Evolutionary conservation across 164 flowering plant genomes (phyloP).

Genomic region (Buxus sempervirens): DNA sequence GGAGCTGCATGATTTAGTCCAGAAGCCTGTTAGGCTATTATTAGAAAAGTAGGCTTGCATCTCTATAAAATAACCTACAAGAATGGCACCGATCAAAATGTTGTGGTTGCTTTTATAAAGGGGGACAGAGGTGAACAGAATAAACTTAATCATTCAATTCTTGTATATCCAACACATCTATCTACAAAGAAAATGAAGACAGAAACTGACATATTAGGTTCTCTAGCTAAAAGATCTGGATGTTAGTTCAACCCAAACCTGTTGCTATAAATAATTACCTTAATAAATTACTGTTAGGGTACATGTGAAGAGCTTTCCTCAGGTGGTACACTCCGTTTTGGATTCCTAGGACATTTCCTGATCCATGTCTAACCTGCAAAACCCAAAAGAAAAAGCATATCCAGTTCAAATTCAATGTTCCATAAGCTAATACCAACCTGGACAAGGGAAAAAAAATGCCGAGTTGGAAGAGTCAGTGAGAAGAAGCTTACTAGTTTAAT

Average conservation of each 20-base stretch:
- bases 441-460: not conserved
- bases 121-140: too few relatives aligned
- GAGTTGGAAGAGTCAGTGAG: not conserved
- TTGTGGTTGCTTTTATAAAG: too few relatives aligned
- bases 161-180: too few relatives aligned
- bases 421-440: not conserved
- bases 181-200: too few relatives aligned
- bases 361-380: slow-evolving; percentile 57
- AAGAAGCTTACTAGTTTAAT: slow-evolving; percentile 58
- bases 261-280: slow-evolving; percentile 40
- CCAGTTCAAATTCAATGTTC: not conserved
- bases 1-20: not conserved
- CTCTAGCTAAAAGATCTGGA: too few relatives aligned
- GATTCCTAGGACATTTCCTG: slow-evolving; percentile 39
- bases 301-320: slow-evolving; percentile 71
- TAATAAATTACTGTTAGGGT: slow-evolving; percentile 59
- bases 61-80: not conserved
- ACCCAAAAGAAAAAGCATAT: slow-evolving; percentile 4
- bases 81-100: too few relatives aligned
- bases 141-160: too few relatives aligned
- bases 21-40: not conserved
- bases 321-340: slow-evolving; percentile 61
- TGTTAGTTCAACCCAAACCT: too few relatives aligned
- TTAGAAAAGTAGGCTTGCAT: not conserved
- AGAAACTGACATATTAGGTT: too few relatives aligned